A percentile compares a stretch with the other conserved stretches of the same genome.
phyloP scores from a whole-genome alignment of 345 rosid species.

The Boechera stricta region DNA sequence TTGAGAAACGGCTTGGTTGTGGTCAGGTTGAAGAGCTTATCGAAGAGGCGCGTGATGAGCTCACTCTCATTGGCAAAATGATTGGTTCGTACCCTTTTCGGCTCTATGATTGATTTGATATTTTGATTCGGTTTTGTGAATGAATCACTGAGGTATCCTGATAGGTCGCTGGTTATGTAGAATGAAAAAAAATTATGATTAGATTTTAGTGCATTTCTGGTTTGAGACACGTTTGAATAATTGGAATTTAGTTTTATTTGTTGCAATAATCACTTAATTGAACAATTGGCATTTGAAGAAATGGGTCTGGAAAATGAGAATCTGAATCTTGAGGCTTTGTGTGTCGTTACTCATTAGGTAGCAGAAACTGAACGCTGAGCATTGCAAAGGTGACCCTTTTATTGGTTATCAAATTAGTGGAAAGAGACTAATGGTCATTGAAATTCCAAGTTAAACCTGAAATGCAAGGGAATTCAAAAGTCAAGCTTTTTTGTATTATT shows the following conservation, averaged over 20 bases:
- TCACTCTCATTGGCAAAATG: constrained; percentile 88
- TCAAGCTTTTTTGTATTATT: constrained; percentile 1
- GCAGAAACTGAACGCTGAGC: neutral
- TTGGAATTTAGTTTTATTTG: neutral
- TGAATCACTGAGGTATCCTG: constrained; percentile 3
- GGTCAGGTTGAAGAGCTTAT: constrained; percentile 99
- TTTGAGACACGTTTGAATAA: neutral
- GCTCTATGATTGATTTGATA: neutral
- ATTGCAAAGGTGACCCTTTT: neutral
- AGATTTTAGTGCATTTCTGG: neutral
- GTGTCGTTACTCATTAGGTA: neutral
- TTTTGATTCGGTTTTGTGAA: neutral
- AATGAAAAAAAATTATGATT: neutral
- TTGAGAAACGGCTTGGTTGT: constrained; percentile 86
- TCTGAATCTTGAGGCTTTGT: constrained; percentile 20
- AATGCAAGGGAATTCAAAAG: constrained; percentile 19
- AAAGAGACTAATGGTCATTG: neutral
- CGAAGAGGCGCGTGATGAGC: constrained; percentile 95
- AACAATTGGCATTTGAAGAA: neutral
- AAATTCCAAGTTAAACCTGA: neutral
- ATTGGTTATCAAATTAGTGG: neutral
- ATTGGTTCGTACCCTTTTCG: constrained; percentile 64
- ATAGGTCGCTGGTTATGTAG: neutral
- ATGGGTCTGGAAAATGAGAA: neutral
- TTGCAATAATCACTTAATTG: neutral